These are phyloP conservation scores for Mycena albidolilacea DNA, from an alignment of 768 basidiomycete species.

Conservation along the genomic window DNA sequence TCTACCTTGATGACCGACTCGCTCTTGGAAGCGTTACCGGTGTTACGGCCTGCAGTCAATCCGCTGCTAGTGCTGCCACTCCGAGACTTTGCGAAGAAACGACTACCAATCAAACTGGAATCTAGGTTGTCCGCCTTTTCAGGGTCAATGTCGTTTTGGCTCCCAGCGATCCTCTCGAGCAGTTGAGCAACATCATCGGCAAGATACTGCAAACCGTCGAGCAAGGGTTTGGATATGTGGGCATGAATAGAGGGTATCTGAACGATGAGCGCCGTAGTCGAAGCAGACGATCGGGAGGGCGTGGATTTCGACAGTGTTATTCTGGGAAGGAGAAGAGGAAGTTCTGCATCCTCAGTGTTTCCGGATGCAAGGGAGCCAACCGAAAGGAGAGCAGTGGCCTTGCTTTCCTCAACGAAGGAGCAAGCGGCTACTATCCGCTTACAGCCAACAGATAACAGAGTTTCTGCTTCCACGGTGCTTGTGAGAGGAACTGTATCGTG, in stretches of 20 bases:
- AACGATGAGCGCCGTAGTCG: constrained; percentile 49
- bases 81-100: constrained; percentile 76
- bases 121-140: constrained; percentile 62
- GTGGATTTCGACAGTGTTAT: constrained; percentile 51
- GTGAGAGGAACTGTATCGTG: constrained; percentile 28
- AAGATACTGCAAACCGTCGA: constrained; percentile 90
- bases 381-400: constrained; percentile 64
- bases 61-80: constrained; percentile 60
- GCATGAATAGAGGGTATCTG: constrained; percentile 76
- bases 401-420: constrained; percentile 54
- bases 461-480: constrained; percentile 33
- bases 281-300: constrained; percentile 4
- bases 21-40: constrained; percentile 42
- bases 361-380: constrained; percentile 59
- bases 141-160: constrained; percentile 42
- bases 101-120: constrained; percentile 83
- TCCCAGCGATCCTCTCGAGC: constrained; percentile 62
- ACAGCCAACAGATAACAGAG: constrained; percentile 59
- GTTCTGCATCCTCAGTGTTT: constrained; percentile 31
- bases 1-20: constrained; percentile 67
- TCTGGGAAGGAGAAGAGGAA: constrained; percentile 50
- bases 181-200: constrained; percentile 89
- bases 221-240: constrained; percentile 70
- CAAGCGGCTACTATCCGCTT: constrained; percentile 66
- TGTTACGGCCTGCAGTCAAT: constrained; percentile 44